Evolutionary conservation across 106 monocot species (phyloP).

Genomic region (Acorus gramineus): DNA sequence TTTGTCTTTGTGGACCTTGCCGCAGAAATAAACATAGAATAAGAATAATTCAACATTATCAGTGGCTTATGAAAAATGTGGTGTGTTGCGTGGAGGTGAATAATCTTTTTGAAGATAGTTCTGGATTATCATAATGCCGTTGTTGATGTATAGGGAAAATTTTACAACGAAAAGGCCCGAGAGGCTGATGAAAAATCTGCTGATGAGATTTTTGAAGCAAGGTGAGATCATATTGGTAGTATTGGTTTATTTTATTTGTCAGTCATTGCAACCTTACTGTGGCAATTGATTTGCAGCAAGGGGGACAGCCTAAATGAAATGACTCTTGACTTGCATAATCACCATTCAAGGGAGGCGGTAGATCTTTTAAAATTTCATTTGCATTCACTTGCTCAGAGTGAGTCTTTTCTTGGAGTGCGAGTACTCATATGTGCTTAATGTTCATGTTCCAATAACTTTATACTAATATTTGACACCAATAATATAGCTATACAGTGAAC

Average conservation of each 20-base stretch:
- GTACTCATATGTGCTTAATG: too few species aligned
- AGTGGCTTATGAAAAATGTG: too few species aligned
- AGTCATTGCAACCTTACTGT: not conserved
- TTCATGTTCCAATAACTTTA: too few species aligned
- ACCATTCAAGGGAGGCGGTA: conserved; percentile 35
- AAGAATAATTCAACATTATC: too few species aligned
- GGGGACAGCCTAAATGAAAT: conserved; percentile 16
- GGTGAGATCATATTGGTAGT: conserved; percentile 15
- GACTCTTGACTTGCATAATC: conserved; percentile 47
- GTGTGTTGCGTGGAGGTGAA: too few species aligned
- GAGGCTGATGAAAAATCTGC: conserved; percentile 78
- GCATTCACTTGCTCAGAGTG: conserved; percentile 24
- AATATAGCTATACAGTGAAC: too few species aligned
- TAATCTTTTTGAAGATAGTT: too few species aligned
- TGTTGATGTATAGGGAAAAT: conserved; percentile 47
- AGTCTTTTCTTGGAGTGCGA: too few species aligned
- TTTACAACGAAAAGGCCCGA: conserved; percentile 50
- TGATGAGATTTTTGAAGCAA: conserved; percentile 22
- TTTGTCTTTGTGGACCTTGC: not conserved
- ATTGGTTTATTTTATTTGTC: conserved; percentile 2
- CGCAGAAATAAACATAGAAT: not conserved
- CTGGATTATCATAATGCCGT: not conserved
- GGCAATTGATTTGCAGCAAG: conserved; percentile 25
- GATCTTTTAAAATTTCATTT: conserved; percentile 52
- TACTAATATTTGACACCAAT: too few species aligned